Base-by-base conservation (phyloP, 202 grass and related monocot species). In the Cymbopogon flexuosus region DNA sequence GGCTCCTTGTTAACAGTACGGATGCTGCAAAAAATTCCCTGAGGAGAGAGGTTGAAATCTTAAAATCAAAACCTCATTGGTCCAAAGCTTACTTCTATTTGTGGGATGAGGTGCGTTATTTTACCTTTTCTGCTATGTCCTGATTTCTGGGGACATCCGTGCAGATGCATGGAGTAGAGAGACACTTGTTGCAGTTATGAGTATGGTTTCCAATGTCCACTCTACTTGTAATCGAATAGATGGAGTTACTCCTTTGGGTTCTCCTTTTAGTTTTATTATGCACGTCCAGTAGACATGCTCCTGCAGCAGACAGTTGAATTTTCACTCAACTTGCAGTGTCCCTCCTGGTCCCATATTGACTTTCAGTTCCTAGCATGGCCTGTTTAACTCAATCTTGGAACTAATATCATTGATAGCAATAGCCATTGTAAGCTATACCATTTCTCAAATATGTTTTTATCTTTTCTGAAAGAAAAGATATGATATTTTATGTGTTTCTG, bases 41-140 rank as follows among this genome's bases (percentile, higher is more conserved):
- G 82, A 83, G 59, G 66, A 93, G 88, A 83, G 95, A 98, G 54
- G 84, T 98, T 57, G 90, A 94, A 73, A 87, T 91, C 68, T 89
- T 98, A 81, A 98, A 98, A 86, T 72, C 86, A 27, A 87, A 89
- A 68, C 18, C 81, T 80, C 95, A 98, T 85, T 98, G 95, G 95
- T 81, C 80, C 12, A 98, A 93, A 91, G 87, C 88, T 91, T 98
- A 94, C 69, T 98, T 98, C 74, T 98, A 98, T 83, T 84, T 98
- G 69, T 98, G 95, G 95, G 95, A 98, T 84, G 95, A 98, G 92
- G 95, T 98, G 62, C 1, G 47, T 83, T 52, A 56, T 84, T 51
- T 66, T 83, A 73, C 21, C 21, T 80, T 82, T 14, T 42, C 15
- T 88, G 62, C 68, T 69, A 74, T 33, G 10, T 67, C 37, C 27